Evolutionary conservation across 1,284 basidiomycete species (phyloP), one percentile per base, ranked within the genome.

Genomic region (Gomphus sp.): DNA sequence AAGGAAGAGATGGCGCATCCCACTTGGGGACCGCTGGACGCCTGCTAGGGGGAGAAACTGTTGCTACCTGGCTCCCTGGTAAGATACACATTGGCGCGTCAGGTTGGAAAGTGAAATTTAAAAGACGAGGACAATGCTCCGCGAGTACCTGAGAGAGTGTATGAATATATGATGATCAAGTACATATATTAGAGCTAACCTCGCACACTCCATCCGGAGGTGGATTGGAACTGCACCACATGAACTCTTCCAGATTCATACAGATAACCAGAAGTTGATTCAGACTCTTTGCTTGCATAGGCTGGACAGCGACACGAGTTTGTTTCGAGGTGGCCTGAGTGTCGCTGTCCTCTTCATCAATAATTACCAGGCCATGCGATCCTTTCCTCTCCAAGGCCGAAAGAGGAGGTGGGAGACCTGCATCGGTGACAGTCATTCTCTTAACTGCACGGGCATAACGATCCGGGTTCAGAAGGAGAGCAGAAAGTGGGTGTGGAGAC

Each of bases 181-280:
- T 48, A 44, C 25, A 56, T 22, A 34, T 37, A 18, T 16, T 36
- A 52, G 37, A 31, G 63, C 67, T 55, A 33, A 72, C 71, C 66
- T 74, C 73, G 62, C 70, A 72, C 34, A 74, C 50, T 7, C 73
- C 71, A 64, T 74, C 72, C 12, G 73, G 72, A 1, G 73, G 73
- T 39, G 64, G 65, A n/a, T 67, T 64, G 11, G 66, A 56, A 52
- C 70, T 68, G 37, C 58, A 55, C 73, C 73, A 74, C 12, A 61
- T 48, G 43, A 74, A 63, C 39, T 64, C 62, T 60, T 73, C 70
- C 18, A 74, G 61, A 57, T 68, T 66, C 25, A 57, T 34, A 60
- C 72, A 72, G 8, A 59, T 48, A 50, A 61, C 55, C 10, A 74
- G 62, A n/a, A 74, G 51, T 16, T 43, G 48, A 18, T 59, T 33